phyloP scores from a whole-genome alignment of 352 stramenopile species.

The Phytophthora pini region DNA sequence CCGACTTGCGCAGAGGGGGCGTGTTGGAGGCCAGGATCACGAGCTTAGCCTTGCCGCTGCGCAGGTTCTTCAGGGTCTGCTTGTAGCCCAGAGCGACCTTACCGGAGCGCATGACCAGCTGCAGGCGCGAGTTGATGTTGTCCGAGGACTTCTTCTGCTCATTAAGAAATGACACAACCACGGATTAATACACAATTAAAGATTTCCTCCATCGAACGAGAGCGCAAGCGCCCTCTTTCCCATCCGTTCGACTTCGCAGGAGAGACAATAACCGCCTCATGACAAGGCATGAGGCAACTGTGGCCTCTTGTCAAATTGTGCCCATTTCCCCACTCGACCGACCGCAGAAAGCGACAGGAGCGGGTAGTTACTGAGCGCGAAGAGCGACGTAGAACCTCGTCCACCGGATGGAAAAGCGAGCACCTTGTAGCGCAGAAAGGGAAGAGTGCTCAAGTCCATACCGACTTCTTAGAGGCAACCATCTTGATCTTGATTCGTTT shows the following conservation, averaged over 20 bases:
- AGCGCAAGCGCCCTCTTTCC: slow-evolving; percentile 16
- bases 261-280: slow-evolving; percentile 11
- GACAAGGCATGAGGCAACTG: no score
- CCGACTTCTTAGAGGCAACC: slow-evolving; percentile 93
- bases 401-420: slow-evolving; percentile 52
- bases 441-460: slow-evolving; percentile 57
- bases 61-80: slow-evolving; percentile 97
- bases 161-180: slow-evolving; percentile 6
- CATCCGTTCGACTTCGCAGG: slow-evolving; percentile 48
- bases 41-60: slow-evolving; percentile 97
- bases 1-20: slow-evolving; percentile 98
- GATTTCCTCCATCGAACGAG: slow-evolving; percentile 41
- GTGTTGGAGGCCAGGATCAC: slow-evolving; percentile 98
- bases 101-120: slow-evolving; percentile 99
- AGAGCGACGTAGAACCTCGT: slow-evolving; percentile 48
- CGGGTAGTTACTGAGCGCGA: neutral
- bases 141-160: slow-evolving; percentile 98
- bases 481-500: slow-evolving; percentile 80
- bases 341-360: neutral
- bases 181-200: slow-evolving; percentile 28
- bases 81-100: slow-evolving; percentile 99
- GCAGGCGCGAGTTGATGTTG: slow-evolving; percentile 99
- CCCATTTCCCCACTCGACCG: slow-evolving; percentile 10
- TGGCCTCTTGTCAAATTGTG: neutral
- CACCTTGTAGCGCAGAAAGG: slow-evolving; percentile 19